phyloP scores from a whole-genome alignment of 208 protist species.

The Leishmania gerbilli region DNA sequence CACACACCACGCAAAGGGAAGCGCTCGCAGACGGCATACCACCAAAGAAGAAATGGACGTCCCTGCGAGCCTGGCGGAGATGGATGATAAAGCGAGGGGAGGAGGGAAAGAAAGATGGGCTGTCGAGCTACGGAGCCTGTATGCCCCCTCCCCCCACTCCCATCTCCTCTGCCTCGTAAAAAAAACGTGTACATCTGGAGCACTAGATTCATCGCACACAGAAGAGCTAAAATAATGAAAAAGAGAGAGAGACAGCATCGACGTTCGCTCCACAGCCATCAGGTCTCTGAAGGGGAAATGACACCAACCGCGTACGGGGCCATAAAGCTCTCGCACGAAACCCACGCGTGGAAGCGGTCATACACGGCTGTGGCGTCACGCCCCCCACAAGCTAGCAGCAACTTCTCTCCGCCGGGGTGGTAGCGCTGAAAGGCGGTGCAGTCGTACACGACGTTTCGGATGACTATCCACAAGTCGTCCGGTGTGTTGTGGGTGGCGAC shows the following conservation, averaged over 20 bases:
- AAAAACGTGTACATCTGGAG: not conserved
- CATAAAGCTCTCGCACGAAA: conserved; percentile 69
- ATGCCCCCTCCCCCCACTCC: not conserved
- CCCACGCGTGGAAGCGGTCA: conserved; percentile 70
- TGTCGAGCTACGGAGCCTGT: not conserved
- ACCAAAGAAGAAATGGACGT: not conserved
- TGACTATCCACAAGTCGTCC: conserved; percentile 80
- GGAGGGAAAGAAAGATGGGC: not conserved
- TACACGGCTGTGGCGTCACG: conserved; percentile 71
- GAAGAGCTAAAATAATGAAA: not conserved
- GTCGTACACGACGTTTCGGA: conserved; percentile 78
- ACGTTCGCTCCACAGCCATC: not conserved
- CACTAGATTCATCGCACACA: not conserved
- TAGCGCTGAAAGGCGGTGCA: conserved; percentile 68
- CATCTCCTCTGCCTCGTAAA: too few species aligned
- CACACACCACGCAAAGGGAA: not conserved
- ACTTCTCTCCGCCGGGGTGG: conserved; percentile 68
- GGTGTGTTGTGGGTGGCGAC: conserved; percentile 53
- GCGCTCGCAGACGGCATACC: not conserved
- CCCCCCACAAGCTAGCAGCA: conserved; percentile 63
- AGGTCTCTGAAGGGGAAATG: conserved; percentile 10
- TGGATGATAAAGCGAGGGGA: not conserved
- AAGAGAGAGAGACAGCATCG: conserved; percentile 10
- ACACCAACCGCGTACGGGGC: conserved; percentile 55
- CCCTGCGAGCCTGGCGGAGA: not conserved